Percentiles rank a stretch among this genome's conserved stretches.
Evolutionary conservation across 805 yeast species (phyloP).

Genomic region (Citeromyces matritensis): DNA sequence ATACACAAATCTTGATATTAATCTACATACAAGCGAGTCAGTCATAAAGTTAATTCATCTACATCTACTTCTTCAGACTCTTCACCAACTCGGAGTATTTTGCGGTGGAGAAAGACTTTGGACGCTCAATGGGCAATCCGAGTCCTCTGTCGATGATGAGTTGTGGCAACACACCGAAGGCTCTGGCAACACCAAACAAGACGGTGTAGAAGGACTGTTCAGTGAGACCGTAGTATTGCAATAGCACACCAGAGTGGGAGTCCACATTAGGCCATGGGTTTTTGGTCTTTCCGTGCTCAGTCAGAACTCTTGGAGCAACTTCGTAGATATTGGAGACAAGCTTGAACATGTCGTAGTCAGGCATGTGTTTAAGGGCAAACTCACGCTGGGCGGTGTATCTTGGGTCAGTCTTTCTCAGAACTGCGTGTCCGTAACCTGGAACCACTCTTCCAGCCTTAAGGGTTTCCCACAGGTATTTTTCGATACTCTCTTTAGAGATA

Average conservation of each 20-base stretch:
- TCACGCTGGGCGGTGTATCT: slow-evolving; percentile 78
- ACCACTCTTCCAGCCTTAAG: slow-evolving; percentile 73
- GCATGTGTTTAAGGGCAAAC: slow-evolving; percentile 62
- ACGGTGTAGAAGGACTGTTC: slow-evolving; percentile 79
- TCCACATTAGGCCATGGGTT: slow-evolving; percentile 92
- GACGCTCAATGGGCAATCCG: slow-evolving; percentile 77
- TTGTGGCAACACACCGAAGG: slow-evolving; percentile 78
- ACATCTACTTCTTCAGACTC: slow-evolving; percentile 6
- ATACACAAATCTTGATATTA: no score
- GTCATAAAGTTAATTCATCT: no score
- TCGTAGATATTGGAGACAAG: slow-evolving; percentile 65
- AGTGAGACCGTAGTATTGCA: slow-evolving; percentile 75
- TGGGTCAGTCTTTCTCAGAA: slow-evolving; percentile 79
- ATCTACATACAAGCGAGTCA: no score
- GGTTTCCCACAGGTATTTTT: slow-evolving; percentile 66
- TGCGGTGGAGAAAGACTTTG: slow-evolving; percentile 88
- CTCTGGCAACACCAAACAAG: slow-evolving; percentile 76
- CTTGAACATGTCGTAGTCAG: slow-evolving; percentile 68
- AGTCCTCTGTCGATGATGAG: slow-evolving; percentile 73
- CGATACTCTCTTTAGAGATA: slow-evolving; percentile 52
- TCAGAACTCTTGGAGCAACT: slow-evolving; percentile 70
- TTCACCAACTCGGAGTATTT: slow-evolving; percentile 74
- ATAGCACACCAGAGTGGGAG: slow-evolving; percentile 74
- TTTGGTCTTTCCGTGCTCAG: slow-evolving; percentile 80
- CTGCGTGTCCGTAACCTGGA: slow-evolving; percentile 87